A percentile compares a stretch with the other conserved stretches of the same genome.
Evolutionary conservation across 2,329 filamentous ascomycete species (phyloP).

Genomic region (Pleoardoris graminearum): DNA sequence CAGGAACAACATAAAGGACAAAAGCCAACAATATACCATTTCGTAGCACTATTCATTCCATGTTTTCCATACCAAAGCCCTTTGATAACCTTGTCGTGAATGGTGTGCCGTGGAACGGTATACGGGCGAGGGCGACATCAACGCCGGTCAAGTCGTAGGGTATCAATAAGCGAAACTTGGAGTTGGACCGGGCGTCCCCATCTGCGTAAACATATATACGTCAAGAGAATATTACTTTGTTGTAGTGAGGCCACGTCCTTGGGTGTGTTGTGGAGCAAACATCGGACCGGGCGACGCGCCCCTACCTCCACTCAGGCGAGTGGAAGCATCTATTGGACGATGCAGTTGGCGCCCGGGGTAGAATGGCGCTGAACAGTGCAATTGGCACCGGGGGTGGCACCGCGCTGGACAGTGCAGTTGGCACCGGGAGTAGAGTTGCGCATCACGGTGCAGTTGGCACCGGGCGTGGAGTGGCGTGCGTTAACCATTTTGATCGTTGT

Average conservation of each 20-base stretch:
- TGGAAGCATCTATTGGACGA: slow-evolving; percentile 1
- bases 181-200: neutral
- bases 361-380: slow-evolving; percentile 13
- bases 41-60: neutral
- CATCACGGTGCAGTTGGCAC: slow-evolving; percentile 10
- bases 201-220: neutral
- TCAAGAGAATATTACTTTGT: no score
- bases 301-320: neutral
- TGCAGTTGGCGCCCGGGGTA: slow-evolving; percentile 9
- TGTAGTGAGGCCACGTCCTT: no score
- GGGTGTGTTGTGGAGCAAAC: no score
- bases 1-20: no score
- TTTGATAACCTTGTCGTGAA: neutral
- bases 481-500: slow-evolving; percentile 23
- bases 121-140: neutral
- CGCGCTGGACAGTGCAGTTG: slow-evolving; percentile 12
- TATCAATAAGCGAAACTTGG: neutral
- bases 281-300: neutral
- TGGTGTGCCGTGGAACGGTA: neutral
- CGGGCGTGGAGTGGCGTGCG: slow-evolving; percentile 4
- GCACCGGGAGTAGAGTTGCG: slow-evolving; percentile 4
- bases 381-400: slow-evolving; percentile 1
- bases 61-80: neutral
- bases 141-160: no score
- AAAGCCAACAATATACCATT: neutral